These are phyloP conservation scores for Dendrobium officinale DNA, from an alignment of 106 monocot species.

Conservation along the genomic window DNA sequence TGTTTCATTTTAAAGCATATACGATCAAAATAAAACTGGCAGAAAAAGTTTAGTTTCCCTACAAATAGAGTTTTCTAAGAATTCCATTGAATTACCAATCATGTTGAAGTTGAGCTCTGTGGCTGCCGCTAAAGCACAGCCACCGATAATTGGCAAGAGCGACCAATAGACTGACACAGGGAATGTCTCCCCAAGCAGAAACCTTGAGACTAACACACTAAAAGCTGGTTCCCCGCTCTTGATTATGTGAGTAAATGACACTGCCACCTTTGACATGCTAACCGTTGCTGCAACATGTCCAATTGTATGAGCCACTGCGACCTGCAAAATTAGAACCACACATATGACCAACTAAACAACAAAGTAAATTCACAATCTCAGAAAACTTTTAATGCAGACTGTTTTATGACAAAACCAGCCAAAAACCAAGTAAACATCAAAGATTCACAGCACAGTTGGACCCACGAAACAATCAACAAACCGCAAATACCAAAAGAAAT, in stretches of 20 bases:
- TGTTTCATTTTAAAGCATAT: not conserved
- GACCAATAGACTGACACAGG: conserved; percentile 55
- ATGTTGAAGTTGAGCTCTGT: conserved; percentile 98
- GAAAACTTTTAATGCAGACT: not conserved
- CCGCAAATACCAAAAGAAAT: no score
- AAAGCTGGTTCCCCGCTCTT: conserved; percentile 84
- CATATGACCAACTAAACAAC: not conserved
- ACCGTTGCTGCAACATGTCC: conserved; percentile 83
- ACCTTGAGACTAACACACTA: conserved; percentile 74
- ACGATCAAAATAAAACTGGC: not conserved
- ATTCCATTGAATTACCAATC: conserved; percentile 39
- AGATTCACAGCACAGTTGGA: no score
- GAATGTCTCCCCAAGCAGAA: conserved; percentile 78
- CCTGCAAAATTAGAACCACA: conserved; percentile 21
- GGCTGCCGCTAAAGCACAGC: conserved; percentile 72
- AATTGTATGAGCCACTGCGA: conserved; percentile 72
- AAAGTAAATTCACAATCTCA: not conserved
- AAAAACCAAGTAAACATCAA: not conserved
- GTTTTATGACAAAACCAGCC: not conserved
- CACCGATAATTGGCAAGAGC: conserved; percentile 86
- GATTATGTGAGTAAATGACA: conserved; percentile 80
- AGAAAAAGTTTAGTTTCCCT: not conserved
- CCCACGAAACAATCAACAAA: no score
- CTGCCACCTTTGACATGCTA: conserved; percentile 88
- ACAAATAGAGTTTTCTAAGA: not conserved